Conservation (phyloP, 192 early-diverging fungal genomes). For the Geranomyces michiganensis region DNA sequence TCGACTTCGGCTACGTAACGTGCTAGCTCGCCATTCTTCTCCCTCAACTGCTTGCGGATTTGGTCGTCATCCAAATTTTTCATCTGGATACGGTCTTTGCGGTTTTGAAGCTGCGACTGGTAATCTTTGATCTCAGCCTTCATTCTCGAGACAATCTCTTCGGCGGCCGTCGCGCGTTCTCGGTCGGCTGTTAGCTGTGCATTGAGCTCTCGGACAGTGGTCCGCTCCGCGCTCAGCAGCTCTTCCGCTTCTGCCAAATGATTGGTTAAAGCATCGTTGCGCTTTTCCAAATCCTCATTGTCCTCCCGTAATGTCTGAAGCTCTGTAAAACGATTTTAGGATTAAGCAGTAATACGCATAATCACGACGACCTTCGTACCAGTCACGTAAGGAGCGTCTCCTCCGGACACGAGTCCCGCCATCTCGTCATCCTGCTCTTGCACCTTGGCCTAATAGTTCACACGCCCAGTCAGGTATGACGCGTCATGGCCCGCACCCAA, state of each 20-base stretch:
- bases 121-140: constrained; percentile 48
- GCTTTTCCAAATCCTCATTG: constrained; percentile 47
- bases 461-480: not conserved
- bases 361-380: constrained; percentile 13
- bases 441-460: constrained; percentile 9
- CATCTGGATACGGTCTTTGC: constrained; percentile 42
- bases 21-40: constrained; percentile 56
- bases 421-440: constrained; percentile 37
- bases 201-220: constrained; percentile 27
- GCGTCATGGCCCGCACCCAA: not conserved
- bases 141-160: constrained; percentile 40
- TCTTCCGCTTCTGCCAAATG: constrained; percentile 45
- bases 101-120: constrained; percentile 46
- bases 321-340: constrained; percentile 27
- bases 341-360: not conserved
- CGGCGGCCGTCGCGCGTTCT: constrained; percentile 22
- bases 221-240: constrained; percentile 41
- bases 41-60: constrained; percentile 45
- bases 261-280: constrained; percentile 40
- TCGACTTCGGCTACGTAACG: constrained; percentile 52
- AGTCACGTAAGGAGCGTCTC: constrained; percentile 28
- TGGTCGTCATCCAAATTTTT: constrained; percentile 52
- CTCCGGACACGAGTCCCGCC: constrained; percentile 18
- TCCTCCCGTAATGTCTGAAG: constrained; percentile 43
- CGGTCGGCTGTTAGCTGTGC: constrained; percentile 37